Conservation (phyloP, 805 yeast genomes). For the Tetrapisispora arboricola region DNA sequence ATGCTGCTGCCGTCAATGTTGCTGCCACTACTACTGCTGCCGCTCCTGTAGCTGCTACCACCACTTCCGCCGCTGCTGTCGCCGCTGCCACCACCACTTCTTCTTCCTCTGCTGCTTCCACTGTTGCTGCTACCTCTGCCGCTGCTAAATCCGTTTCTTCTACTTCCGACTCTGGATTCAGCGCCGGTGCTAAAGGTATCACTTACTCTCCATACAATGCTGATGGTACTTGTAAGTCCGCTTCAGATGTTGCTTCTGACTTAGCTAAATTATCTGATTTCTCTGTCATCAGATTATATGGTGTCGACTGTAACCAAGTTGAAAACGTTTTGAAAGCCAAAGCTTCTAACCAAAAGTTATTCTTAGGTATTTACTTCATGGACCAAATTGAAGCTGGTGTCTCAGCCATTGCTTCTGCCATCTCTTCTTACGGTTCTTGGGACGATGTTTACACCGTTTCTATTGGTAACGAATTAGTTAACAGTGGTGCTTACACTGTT, state of each 20-base stretch:
- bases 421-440: slow-evolving; percentile 64
- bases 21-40: slow-evolving; percentile 14
- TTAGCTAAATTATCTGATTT: slow-evolving; percentile 42
- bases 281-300: slow-evolving; percentile 66
- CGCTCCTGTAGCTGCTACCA: slow-evolving; percentile 18
- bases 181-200: slow-evolving; percentile 55
- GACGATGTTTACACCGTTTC: slow-evolving; percentile 65
- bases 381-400: slow-evolving; percentile 46
- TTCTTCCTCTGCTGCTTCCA: slow-evolving; percentile 27
- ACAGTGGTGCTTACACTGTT: slow-evolving; percentile 68
- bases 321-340: slow-evolving; percentile 60
- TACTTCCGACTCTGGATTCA: slow-evolving; percentile 24
- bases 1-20: slow-evolving; percentile 20
- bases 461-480: slow-evolving; percentile 96
- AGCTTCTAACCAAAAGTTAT: slow-evolving; percentile 52
- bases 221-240: slow-evolving; percentile 59
- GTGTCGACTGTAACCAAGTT: slow-evolving; percentile 81
- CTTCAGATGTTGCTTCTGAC: slow-evolving; percentile 49
- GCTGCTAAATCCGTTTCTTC: slow-evolving; percentile 10
- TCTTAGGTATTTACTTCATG: slow-evolving; percentile 63
- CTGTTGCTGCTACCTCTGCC: slow-evolving; percentile 28
- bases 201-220: slow-evolving; percentile 73
- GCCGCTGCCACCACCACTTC: slow-evolving; percentile 9
- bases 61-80: slow-evolving; percentile 23
- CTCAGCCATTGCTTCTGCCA: slow-evolving; percentile 47